These are phyloP conservation scores for Curvularia lunata DNA, from an alignment of 2,329 filamentous ascomycete genomes.

Conservation along the genomic window DNA sequence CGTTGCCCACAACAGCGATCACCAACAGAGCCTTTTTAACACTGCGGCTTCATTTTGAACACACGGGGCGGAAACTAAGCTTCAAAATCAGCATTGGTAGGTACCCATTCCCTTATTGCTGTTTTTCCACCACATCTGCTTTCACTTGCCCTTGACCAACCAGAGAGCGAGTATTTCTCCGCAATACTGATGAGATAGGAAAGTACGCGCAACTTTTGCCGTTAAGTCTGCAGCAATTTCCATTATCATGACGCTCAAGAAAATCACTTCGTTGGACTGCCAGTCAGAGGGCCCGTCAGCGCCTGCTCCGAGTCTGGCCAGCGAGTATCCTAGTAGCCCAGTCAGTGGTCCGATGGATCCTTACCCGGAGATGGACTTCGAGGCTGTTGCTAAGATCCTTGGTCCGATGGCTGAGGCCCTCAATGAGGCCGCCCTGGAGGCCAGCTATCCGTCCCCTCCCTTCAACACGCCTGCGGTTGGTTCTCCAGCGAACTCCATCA, in stretches of 20 bases:
- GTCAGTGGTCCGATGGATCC: conserved; percentile 20
- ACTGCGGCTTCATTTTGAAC: neutral
- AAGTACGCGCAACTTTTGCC: neutral
- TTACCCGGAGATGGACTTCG: conserved; percentile 31
- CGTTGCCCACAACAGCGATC: conserved; percentile 3
- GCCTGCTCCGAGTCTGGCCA: conserved; percentile 37
- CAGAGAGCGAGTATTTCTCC: neutral
- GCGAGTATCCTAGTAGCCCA: conserved; percentile 25
- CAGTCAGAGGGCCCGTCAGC: conserved; percentile 27
- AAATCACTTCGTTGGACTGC: conserved; percentile 32
- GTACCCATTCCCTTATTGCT: neutral
- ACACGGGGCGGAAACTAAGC: neutral
- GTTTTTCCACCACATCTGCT: neutral
- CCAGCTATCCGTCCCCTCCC: conserved; percentile 40
- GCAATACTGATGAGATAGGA: neutral
- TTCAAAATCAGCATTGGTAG: neutral
- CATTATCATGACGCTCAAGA: conserved; percentile 18
- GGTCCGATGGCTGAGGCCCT: conserved; percentile 38
- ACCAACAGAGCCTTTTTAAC: neutral
- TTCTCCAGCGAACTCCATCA: conserved; percentile 38
- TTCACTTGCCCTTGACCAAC: neutral
- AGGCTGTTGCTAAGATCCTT: conserved; percentile 36
- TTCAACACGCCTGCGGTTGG: conserved; percentile 38
- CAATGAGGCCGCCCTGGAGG: conserved; percentile 40
- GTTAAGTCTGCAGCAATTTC: conserved; percentile 7